These are phyloP conservation scores for Physcomitrium patens DNA, from an alignment of 225 moss, liverwort and hornwort genomes.

Conservation along the genomic window DNA sequence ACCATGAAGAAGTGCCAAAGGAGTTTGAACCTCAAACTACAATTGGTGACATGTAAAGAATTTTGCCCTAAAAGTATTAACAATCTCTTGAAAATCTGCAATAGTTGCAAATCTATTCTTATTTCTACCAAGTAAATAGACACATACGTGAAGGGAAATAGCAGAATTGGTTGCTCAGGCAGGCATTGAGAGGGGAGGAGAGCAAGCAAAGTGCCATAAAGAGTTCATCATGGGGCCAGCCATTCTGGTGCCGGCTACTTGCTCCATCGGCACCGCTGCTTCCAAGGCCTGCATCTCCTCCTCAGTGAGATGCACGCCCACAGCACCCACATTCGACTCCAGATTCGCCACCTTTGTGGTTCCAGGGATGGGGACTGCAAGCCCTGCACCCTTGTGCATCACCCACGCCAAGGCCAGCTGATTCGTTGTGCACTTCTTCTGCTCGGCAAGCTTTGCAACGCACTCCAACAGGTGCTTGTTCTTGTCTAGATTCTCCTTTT, in stretches of 20 bases:
- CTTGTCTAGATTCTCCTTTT: slow-evolving; percentile 59
- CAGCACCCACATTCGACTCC: slow-evolving; percentile 67
- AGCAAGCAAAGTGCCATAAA: slow-evolving; percentile 32
- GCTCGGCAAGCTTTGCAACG: slow-evolving; percentile 58
- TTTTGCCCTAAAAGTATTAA: too few relatives aligned
- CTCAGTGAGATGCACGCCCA: slow-evolving; percentile 44
- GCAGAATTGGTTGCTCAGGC: too few relatives aligned
- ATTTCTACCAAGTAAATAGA: too few relatives aligned
- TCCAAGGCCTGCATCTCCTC: slow-evolving; percentile 69
- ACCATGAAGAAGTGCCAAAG: too few relatives aligned
- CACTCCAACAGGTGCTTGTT: slow-evolving; percentile 52
- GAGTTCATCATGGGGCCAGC: neutral
- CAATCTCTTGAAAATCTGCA: too few relatives aligned
- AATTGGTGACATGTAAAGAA: too few relatives aligned
- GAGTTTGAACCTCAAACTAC: too few relatives aligned
- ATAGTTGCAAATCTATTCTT: too few relatives aligned
- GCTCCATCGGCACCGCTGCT: slow-evolving; percentile 59
- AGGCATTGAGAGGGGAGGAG: slow-evolving; percentile 37
- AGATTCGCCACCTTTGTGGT: slow-evolving; percentile 74
- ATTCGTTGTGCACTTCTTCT: slow-evolving; percentile 55
- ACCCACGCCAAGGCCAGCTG: slow-evolving; percentile 84
- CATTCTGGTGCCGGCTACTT: slow-evolving; percentile 57
- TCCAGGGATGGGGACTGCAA: slow-evolving; percentile 73
- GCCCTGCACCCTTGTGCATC: slow-evolving; percentile 57
- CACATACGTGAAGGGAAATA: too few relatives aligned